phyloP scores from a whole-genome alignment of 768 basidiomycete genomes.

The Grammothele lineata region DNA sequence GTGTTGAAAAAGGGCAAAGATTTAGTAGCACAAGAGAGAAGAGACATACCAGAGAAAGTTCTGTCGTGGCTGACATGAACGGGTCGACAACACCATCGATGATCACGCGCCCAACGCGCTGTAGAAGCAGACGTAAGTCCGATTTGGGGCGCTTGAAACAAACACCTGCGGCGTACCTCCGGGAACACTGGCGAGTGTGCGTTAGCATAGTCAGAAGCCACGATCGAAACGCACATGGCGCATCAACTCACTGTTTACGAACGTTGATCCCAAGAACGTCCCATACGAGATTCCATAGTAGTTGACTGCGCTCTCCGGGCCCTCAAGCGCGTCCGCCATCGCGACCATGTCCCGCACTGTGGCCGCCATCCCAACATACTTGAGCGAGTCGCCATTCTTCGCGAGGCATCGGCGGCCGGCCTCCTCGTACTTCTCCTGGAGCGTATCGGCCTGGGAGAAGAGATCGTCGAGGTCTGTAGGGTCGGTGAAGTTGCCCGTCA shows the following conservation, averaged over 20 bases:
- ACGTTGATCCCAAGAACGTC: background rate
- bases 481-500: background rate
- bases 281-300: conserved; percentile 2
- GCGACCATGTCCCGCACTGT: background rate
- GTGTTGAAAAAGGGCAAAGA: too few relatives aligned
- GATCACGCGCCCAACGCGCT: conserved; percentile 1
- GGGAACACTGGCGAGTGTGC: background rate
- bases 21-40: too few relatives aligned
- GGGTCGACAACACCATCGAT: conserved; percentile 1
- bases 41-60: too few relatives aligned
- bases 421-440: background rate
- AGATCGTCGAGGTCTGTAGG: background rate
- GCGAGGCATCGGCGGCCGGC: background rate
- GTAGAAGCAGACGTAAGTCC: too few relatives aligned
- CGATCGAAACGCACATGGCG: background rate
- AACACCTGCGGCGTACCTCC: background rate
- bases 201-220: background rate
- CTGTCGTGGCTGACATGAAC: too few relatives aligned
- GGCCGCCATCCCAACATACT: background rate
- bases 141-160: background rate
- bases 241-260: background rate
- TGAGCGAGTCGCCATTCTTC: background rate
- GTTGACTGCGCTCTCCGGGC: background rate
- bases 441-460: background rate
- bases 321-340: background rate